Percentiles rank a stretch among this genome's conserved stretches.
Conservation (phyloP, 352 stramenopile genomes). For the Phytophthora macrochlamydospora region DNA sequence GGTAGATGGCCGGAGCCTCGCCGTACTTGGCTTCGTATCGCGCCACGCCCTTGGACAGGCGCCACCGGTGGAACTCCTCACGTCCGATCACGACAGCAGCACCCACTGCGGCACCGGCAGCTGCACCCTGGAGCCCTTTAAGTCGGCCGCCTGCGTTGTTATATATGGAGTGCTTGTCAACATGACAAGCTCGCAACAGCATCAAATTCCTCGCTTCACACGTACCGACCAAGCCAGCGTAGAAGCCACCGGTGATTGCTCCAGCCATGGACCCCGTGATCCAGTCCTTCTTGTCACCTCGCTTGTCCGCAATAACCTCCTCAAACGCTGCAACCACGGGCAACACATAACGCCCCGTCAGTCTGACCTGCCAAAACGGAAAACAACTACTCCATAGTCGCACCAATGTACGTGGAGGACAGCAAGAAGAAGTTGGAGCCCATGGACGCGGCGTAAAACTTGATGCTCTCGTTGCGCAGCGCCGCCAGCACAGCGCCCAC, state of each 20-base stretch:
- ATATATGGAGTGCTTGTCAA: too few species aligned
- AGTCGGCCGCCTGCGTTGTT: conserved; percentile 54
- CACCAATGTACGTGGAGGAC: conserved; percentile 86
- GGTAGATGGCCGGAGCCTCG: conserved; percentile 58
- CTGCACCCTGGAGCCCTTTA: conserved; percentile 69
- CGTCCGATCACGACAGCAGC: conserved; percentile 65
- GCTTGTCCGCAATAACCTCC: conserved; percentile 77
- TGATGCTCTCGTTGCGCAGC: conserved; percentile 75
- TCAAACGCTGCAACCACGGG: conserved; percentile 54
- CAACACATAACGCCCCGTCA: neutral
- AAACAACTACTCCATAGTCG: neutral
- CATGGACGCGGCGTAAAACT: conserved; percentile 86
- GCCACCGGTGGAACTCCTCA: conserved; percentile 81
- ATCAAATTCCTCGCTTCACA: conserved; percentile 2
- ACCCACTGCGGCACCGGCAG: conserved; percentile 62
- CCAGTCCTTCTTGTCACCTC: conserved; percentile 60
- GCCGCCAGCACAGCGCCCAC: conserved; percentile 66
- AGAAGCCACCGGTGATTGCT: conserved; percentile 76
- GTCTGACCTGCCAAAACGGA: too few species aligned
- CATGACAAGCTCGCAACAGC: neutral
- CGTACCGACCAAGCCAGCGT: conserved; percentile 68
- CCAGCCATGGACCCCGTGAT: conserved; percentile 59
- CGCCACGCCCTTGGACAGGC: conserved; percentile 71
- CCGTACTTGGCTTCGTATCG: conserved; percentile 86
- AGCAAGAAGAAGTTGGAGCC: conserved; percentile 86